Evolutionary conservation across 2,329 filamentous ascomycete genomes (phyloP).

Genomic region (Sclerotinia trifoliorum): DNA sequence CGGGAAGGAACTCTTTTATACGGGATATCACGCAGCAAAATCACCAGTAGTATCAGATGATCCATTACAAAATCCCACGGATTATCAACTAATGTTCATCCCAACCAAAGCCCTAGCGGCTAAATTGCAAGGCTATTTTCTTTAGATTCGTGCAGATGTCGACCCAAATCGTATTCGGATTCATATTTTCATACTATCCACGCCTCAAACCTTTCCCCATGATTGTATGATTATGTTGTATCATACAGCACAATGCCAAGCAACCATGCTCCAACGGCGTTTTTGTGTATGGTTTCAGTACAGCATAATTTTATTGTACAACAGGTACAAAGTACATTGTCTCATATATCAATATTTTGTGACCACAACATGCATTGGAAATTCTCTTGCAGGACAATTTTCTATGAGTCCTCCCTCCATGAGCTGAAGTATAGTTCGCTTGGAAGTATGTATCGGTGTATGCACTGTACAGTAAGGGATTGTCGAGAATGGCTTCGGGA

Average conservation of each 20-base stretch:
- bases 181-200: not conserved
- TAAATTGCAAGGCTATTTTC: slow-evolving; percentile 8
- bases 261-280: not conserved
- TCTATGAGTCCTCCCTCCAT: not conserved
- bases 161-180: slow-evolving; percentile 2
- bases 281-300: slow-evolving; percentile 8
- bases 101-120: not conserved
- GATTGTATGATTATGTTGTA: not conserved
- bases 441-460: not conserved
- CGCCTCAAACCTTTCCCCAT: not conserved
- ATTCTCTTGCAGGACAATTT: not conserved
- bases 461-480: not conserved
- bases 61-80: not conserved
- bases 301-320: not conserved
- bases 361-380: not conserved
- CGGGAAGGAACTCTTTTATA: not conserved
- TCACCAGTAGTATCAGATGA: slow-evolving; percentile 1
- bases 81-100: not conserved
- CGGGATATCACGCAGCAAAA: not conserved
- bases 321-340: not conserved
- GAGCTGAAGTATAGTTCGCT: not conserved
- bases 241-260: not conserved
- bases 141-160: not conserved
- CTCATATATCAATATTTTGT: not conserved
- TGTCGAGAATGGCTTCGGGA: not conserved